phyloP scores from a whole-genome alignment of 2,329 filamentous ascomycete genomes.

The Diaporthe vexans region DNA sequence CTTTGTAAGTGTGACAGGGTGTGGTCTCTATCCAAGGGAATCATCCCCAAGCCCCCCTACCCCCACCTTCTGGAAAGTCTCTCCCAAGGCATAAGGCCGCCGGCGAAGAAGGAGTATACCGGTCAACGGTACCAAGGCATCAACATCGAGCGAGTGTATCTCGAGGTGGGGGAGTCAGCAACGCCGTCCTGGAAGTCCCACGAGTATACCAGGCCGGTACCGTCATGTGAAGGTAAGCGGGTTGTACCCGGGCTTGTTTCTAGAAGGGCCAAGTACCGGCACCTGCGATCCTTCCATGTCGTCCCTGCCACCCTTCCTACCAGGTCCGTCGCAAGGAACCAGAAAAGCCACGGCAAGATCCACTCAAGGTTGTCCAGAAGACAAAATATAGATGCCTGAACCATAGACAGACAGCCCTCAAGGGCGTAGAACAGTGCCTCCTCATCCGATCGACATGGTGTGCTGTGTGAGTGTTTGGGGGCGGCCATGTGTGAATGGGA shows the following conservation, averaged over 20 bases:
- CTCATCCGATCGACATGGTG: slow-evolving; percentile 24
- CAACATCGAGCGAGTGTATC: background rate
- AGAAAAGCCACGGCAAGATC: slow-evolving; percentile 10
- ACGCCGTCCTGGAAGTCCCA: background rate
- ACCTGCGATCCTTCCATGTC: slow-evolving; percentile 5
- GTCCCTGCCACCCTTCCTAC: slow-evolving; percentile 17
- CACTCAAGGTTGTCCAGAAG: slow-evolving; percentile 1
- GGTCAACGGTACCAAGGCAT: slow-evolving; percentile 29
- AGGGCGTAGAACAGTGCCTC: slow-evolving; percentile 27
- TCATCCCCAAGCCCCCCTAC: slow-evolving; percentile 19
- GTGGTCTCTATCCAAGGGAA: slow-evolving; percentile 1
- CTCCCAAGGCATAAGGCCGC: background rate
- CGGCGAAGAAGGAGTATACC: background rate
- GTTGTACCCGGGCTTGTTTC: slow-evolving; percentile 3
- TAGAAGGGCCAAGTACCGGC: slow-evolving; percentile 27
- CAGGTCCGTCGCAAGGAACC: background rate
- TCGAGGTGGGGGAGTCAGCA: slow-evolving; percentile 17
- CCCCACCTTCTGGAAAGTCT: slow-evolving; percentile 13
- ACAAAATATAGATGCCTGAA: slow-evolving; percentile 30
- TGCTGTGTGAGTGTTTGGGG: slow-evolving; percentile 1
- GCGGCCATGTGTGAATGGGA: background rate
- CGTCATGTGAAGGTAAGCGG: background rate
- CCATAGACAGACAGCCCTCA: slow-evolving; percentile 9
- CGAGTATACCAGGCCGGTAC: background rate
- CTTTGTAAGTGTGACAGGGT: slow-evolving; percentile 8